A percentile compares a stretch with the other conserved stretches of the same genome.
phyloP scores from a whole-genome alignment of 768 basidiomycete genomes.

The Pisolithus albus region DNA sequence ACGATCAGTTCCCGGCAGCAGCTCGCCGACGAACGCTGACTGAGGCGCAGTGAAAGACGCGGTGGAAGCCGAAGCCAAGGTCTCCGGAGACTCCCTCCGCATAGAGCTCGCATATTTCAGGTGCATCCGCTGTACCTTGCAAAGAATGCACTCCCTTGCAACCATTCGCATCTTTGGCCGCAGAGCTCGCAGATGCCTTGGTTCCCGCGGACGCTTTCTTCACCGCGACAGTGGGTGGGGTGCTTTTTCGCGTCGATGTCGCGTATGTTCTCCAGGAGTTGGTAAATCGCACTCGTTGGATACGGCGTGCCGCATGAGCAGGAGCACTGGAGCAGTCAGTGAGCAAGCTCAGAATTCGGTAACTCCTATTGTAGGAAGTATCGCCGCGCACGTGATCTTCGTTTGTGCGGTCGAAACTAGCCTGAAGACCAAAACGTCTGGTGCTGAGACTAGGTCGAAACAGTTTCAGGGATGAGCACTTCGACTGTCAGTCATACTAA shows the following conservation, averaged over 20 bases:
- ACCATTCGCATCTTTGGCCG: constrained; percentile 16
- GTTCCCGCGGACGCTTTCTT: constrained; percentile 14
- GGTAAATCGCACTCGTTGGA: not conserved
- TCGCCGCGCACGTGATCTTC: not conserved
- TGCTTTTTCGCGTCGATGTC: constrained; percentile 18
- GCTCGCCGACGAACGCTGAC: constrained; percentile 24
- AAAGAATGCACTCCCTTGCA: constrained; percentile 14
- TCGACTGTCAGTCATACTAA: constrained; percentile 9
- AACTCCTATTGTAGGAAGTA: too few relatives aligned
- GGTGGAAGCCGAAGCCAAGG: constrained; percentile 5
- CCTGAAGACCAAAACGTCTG: too few relatives aligned
- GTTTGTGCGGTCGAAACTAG: too few relatives aligned
- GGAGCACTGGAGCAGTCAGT: constrained; percentile 6
- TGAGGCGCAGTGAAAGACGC: constrained; percentile 11
- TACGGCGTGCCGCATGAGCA: constrained; percentile 4
- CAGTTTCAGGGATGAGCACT: constrained; percentile 18
- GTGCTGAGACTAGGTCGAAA: too few relatives aligned
- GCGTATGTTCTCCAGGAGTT: constrained; percentile 11
- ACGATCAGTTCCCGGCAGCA: constrained; percentile 15
- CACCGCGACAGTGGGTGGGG: constrained; percentile 17
- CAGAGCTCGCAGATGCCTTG: constrained; percentile 28
- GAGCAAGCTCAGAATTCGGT: not conserved
- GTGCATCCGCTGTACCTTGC: constrained; percentile 16
- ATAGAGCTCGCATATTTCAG: constrained; percentile 10
- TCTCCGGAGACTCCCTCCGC: constrained; percentile 13